Conservation (phyloP, 257 asterid genomes). For the Solanum commersonii region DNA sequence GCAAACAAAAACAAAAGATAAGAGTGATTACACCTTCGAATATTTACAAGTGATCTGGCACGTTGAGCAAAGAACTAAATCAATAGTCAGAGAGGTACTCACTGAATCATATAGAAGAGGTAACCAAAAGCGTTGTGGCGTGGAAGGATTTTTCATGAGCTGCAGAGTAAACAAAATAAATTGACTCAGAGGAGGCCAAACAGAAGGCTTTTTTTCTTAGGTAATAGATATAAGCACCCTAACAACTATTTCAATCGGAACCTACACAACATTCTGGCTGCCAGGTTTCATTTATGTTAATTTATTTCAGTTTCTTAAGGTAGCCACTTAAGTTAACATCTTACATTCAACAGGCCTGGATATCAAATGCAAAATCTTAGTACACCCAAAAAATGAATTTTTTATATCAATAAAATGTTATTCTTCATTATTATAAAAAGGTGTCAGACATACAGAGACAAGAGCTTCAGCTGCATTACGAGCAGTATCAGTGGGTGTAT, state of each 20-base stretch:
- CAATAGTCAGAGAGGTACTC: conserved; percentile 14
- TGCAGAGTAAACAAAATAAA: conserved; percentile 25
- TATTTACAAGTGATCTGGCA: neutral
- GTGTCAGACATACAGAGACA: conserved; percentile 44
- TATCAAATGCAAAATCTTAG: neutral
- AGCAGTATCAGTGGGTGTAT: conserved; percentile 50
- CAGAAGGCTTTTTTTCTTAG: neutral
- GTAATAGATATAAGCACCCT: neutral
- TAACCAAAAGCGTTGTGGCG: conserved; percentile 87
- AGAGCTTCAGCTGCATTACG: conserved; percentile 75
- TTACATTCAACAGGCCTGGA: neutral
- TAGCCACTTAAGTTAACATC: neutral
- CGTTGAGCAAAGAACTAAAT: neutral
- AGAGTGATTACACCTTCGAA: neutral
- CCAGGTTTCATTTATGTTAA: neutral
- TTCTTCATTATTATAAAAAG: conserved; percentile 5
- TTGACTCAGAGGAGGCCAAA: neutral
- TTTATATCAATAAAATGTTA: neutral
- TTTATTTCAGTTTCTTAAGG: neutral
- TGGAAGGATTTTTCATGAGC: conserved; percentile 92
- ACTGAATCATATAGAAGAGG: conserved; percentile 83
- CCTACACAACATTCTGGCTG: neutral
- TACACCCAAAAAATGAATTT: neutral
- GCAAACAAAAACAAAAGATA: neutral
- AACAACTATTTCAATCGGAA: neutral